Base-by-base conservation (phyloP, 129 eudicot genomes). In the Artemisia tridentata region DNA sequence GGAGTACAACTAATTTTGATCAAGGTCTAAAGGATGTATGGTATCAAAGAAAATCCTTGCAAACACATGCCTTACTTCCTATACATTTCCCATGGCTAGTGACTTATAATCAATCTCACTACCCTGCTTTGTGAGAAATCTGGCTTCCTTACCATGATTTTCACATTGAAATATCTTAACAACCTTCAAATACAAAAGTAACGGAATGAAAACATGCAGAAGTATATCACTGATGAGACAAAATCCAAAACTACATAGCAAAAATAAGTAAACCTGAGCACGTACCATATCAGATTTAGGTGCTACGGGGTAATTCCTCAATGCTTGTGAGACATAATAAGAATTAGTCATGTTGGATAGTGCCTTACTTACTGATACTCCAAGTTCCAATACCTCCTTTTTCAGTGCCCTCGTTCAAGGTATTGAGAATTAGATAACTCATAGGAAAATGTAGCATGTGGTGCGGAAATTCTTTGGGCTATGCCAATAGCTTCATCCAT, bases 41-140 rank as follows among this genome's bases (percentile, higher is more conserved):
- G 96, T 86, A 77, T 92, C 98, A 70, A 92, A 92, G 14, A 87
- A 83, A 45, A 89, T 77, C 88, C 96, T 89, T 4, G 96, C 98
- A 79, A 92, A 89, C 34, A 85, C 84, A 80, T 92, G 95, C 19
- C 96, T 56, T 63, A 85, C 90, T 84, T 92, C 98, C 75, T 79
- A 83, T 73, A 89, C 50, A 66, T 81, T 76, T 31, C 98, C 98
- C 47, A 66, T 21, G 23, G 82, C 88, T 68, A 92, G 81, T 85
- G 67, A 64, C 74, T 80, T 88, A 47, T 87, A 77, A 75, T 92
- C 83, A 34, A 92, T 84, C 72, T 77, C 82, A 38, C 80, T n/a
- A n/a, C n/a, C n/a, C n/a, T n/a, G n/a, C n/a, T n/a, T n/a, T n/a
- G n/a, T n/a, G n/a, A n/a, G n/a, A n/a, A n/a, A n/a, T n/a, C n/a